Base-by-base conservation (phyloP, 495 filamentous ascomycete genomes). In the Penicillium simplicissimum region DNA sequence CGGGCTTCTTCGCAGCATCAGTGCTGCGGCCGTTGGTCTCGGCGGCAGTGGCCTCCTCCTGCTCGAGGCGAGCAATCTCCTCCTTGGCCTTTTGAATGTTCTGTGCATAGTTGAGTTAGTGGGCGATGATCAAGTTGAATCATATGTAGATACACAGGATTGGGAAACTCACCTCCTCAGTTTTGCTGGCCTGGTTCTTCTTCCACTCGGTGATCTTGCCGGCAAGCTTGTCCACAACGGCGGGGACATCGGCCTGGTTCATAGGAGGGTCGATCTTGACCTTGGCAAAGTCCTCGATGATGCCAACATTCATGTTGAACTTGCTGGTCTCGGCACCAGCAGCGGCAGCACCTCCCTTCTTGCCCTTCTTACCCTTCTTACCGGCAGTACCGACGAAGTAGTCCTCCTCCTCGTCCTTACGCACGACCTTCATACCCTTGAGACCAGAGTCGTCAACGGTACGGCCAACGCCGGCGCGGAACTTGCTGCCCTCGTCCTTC, bases 321-420 rank as follows among this genome's bases (percentile, higher is more conserved):
- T 91, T 95, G 69, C 80, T 71, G 33, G 79, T 67, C 23, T 81
- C 72, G 15, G 76, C 19, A 8, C 53, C 67, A 57, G 69, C 68
- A 43, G 76, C 66, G 25, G 82, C 78, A 55, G 81, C 70, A 48
- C 78, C 77, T 37, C 87, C 88, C 78, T 90, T 92, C 73, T 87
- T 87, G 66, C 90, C 92, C 85, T 96, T 96, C 75, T 93, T 93
- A 69, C 93, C 93, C 80, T 88, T 91, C 86, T 96, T 96, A n/a
- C 87, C 86, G 33, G 84, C 85, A 47, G 81, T 85, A 15, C 92
- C 90, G 36, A 87, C 82, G 45, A 97, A 89, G 82, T 96, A 97
- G 62, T 90, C 88, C 13, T 96, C 94, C 53, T 96, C 91, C 55
- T 37, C 35, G 13, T 92, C 89, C 84, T 97, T 97, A 76, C 86